phyloP scores from a whole-genome alignment of 495 filamentous ascomycete genomes.

The Neurospora hispaniola region DNA sequence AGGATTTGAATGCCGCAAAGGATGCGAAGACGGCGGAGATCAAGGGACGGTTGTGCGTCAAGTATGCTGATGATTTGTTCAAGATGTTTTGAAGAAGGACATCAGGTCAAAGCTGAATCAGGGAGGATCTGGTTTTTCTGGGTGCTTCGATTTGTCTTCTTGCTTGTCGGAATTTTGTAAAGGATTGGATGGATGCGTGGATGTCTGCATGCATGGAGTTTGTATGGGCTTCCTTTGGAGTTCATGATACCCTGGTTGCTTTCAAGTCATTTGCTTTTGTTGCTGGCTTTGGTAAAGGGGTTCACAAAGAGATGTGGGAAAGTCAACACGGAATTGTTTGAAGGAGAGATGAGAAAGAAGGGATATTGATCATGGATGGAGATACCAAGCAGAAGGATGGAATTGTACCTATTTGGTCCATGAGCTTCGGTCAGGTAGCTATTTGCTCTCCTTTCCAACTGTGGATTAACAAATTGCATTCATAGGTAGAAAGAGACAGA shows the following conservation, averaged over 20 bases:
- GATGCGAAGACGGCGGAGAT: constrained; percentile 7
- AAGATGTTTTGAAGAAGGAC: constrained; percentile 4
- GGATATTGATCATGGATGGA: neutral
- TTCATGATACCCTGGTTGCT: neutral
- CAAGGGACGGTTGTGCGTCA: constrained; percentile 9
- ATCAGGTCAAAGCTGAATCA: too few relatives aligned
- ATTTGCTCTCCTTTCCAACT: neutral
- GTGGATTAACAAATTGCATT: neutral
- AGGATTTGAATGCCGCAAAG: constrained; percentile 11
- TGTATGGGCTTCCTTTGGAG: neutral
- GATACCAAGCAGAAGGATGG: neutral
- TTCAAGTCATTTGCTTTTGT: neutral
- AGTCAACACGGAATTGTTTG: neutral
- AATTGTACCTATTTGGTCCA: neutral
- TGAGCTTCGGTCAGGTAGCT: neutral
- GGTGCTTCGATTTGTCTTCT: too few relatives aligned
- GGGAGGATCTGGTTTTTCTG: neutral
- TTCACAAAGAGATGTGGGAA: neutral
- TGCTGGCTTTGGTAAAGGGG: neutral
- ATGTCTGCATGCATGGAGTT: neutral
- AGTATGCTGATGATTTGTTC: constrained; percentile 19
- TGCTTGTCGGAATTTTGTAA: neutral
- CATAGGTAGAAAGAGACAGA: neutral
- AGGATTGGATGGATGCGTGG: neutral
- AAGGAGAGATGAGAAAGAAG: neutral